A percentile compares a stretch with the other conserved stretches of the same genome.
Evolutionary conservation across 345 rosid species (phyloP).

Genomic region (Heritiera fomes): DNA sequence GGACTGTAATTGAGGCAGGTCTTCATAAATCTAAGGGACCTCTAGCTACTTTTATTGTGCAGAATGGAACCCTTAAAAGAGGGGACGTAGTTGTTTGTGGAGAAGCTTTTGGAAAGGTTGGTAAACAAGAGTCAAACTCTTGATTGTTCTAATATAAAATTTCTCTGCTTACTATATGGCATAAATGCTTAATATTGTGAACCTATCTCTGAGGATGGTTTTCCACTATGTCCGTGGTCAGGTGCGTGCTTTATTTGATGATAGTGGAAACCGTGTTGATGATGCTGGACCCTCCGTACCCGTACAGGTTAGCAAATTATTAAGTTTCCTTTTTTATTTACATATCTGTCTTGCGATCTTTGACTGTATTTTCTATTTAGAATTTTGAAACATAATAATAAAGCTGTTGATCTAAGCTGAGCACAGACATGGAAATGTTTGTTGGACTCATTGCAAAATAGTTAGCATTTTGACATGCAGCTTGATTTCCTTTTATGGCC

Average conservation of each 20-base stretch:
- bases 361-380: not conserved
- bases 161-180: constrained; percentile 13
- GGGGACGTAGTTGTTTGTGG: constrained; percentile 96
- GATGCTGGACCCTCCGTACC: constrained; percentile 96
- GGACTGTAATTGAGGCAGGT: constrained; percentile 91
- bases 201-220: constrained; percentile 1
- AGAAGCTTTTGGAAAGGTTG: constrained; percentile 96
- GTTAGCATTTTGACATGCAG: not conserved
- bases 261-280: constrained; percentile 68
- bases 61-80: constrained; percentile 89
- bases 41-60: constrained; percentile 86
- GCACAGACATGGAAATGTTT: not conserved
- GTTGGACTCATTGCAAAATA: not conserved
- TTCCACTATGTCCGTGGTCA: constrained; percentile 31
- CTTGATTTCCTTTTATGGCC: not conserved
- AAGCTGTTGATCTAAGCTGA: not conserved
- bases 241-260: constrained; percentile 96
- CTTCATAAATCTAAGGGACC: constrained; percentile 94
- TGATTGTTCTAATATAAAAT: constrained; percentile 10
- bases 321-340: not conserved
- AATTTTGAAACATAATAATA: not conserved
- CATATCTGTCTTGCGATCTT: not conserved
- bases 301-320: constrained; percentile 64
- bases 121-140: constrained; percentile 24
- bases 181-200: constrained; percentile 18